Evolutionary conservation across 2,329 filamentous ascomycete genomes (phyloP).

Genomic region (Apiospora malaysiana): DNA sequence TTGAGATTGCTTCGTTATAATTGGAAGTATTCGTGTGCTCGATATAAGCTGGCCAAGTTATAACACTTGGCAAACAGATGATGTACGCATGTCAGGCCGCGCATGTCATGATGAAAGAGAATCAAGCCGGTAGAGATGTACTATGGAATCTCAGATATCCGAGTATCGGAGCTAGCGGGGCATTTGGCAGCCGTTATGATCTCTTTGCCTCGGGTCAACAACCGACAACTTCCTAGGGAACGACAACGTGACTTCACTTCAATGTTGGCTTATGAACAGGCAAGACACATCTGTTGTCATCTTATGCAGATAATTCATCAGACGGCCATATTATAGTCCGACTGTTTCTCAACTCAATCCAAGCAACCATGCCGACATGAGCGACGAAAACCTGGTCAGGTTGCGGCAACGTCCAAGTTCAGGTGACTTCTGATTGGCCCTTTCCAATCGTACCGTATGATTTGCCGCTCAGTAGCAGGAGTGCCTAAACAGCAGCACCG

Average conservation of each 20-base stretch:
- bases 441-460: not conserved
- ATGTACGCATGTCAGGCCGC: not conserved
- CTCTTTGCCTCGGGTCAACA: not conserved
- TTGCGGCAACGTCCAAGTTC: not conserved
- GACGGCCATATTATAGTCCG: not conserved
- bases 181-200: not conserved
- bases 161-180: slow-evolving; percentile 3
- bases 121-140: not conserved
- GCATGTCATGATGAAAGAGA: not conserved
- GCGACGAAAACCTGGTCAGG: not conserved
- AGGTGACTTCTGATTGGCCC: not conserved
- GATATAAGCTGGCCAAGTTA: not conserved
- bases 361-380: not conserved
- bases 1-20: not conserved
- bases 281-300: not conserved
- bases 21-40: not conserved
- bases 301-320: not conserved
- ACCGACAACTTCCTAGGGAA: not conserved
- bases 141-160: not conserved
- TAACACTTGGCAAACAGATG: not conserved
- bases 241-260: not conserved
- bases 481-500: not conserved
- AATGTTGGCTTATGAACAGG: not conserved
- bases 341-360: not conserved
- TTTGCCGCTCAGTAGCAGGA: slow-evolving; percentile 8